A percentile compares a stretch with the other conserved stretches of the same genome.
phyloP scores from a whole-genome alignment of 208 protist species.

The Tetramitus jugosus region DNA sequence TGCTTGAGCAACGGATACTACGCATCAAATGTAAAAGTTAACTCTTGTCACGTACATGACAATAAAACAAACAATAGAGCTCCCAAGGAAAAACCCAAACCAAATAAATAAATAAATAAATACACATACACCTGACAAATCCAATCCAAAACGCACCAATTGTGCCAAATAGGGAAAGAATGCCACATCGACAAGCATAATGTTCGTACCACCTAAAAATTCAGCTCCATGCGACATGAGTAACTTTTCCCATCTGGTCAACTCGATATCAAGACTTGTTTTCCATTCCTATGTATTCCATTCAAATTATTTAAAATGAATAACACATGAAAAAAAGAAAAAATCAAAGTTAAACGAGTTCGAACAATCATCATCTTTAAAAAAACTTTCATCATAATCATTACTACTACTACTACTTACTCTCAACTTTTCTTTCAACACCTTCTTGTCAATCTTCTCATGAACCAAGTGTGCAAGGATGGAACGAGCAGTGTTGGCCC shows the following conservation, averaged over 20 bases:
- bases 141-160: slow-evolving; percentile 8
- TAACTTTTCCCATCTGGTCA: not conserved
- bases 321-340: too few species aligned
- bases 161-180: slow-evolving; percentile 17
- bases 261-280: not conserved
- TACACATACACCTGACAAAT: too few species aligned
- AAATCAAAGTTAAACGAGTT: too few species aligned
- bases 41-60: not conserved
- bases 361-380: too few species aligned
- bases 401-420: not conserved
- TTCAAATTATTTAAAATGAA: too few species aligned
- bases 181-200: not conserved
- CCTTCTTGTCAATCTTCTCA: not conserved
- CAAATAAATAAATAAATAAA: too few species aligned
- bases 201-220: not conserved
- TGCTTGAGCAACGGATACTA: not conserved
- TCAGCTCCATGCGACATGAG: not conserved
- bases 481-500: not conserved
- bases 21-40: not conserved
- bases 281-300: not conserved
- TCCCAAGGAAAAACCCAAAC: too few species aligned
- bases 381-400: too few species aligned
- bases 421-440: not conserved
- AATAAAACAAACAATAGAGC: too few species aligned
- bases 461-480: not conserved